Conservation (phyloP, 2,329 filamentous ascomycete species). For the Verticillium tricorpus region DNA sequence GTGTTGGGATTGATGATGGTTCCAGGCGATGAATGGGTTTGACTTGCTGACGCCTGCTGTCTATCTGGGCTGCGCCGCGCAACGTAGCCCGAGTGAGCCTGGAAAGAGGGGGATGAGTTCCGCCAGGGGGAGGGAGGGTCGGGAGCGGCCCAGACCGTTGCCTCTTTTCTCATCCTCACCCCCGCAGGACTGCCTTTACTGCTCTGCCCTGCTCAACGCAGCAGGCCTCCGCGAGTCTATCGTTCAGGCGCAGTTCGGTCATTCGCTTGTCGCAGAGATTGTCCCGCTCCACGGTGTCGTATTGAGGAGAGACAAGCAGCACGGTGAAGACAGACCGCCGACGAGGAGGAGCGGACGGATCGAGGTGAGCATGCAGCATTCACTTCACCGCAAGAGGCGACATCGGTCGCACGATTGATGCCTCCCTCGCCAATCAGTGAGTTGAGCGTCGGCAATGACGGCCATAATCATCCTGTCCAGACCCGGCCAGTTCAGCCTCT, state of each 20-base stretch:
- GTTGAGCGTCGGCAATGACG: too few species aligned
- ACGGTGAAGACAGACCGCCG: neutral
- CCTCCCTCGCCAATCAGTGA: too few species aligned
- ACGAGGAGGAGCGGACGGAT: too few species aligned
- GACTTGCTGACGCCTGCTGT: neutral
- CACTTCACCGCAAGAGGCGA: too few species aligned
- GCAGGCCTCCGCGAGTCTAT: neutral
- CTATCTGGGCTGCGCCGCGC: neutral
- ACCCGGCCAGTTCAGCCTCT: too few species aligned
- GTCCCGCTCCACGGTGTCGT: neutral
- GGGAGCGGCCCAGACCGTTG: neutral
- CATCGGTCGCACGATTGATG: too few species aligned
- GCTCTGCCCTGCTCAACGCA: neutral
- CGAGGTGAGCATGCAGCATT: too few species aligned
- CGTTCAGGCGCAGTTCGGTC: neutral
- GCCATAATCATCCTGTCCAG: too few species aligned
- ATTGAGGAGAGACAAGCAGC: neutral
- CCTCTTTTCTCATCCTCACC: neutral
- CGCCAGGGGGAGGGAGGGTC: neutral
- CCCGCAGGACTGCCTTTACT: neutral
- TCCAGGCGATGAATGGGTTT: neutral
- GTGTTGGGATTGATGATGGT: neutral
- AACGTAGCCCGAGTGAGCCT: neutral
- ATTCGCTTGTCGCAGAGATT: neutral
- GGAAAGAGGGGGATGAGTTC: neutral